Base-by-base conservation (phyloP, 2,329 filamentous ascomycete genomes). In the Xylariomycetidae sp. region DNA sequence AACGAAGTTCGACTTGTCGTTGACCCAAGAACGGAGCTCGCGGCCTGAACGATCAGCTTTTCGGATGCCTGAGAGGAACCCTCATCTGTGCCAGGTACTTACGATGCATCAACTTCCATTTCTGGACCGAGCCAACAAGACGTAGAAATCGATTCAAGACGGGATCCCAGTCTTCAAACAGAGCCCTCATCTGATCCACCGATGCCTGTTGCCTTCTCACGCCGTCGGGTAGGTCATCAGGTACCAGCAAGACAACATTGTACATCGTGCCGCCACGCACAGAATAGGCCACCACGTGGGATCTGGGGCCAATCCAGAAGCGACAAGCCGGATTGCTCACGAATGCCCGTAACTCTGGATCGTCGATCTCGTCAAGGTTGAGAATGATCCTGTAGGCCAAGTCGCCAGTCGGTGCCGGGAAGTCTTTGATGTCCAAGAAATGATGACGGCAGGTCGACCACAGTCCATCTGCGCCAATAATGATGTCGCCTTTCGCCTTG, bases 71-170 rank as follows among this genome's bases (percentile, higher is more conserved):
- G n/a, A 15, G n/a, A 6, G 12, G 5, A 22, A 3, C n/a, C 12
- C 9, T 0, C 10, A 13, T 6, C 20, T 6, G 10, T 44, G 47
- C 25, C 1, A 10, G 14, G 27, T 28, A 50, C 61, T 43, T 37
- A 64, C 63, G 47, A 36, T 66, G 60, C 73, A 83, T 78, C 20
- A 85, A 53, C 49, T 76, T 80, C 82, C 81, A 85, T 53, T 84
- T 85, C 24, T 77, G 70, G 0, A 83, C 76, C 1, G 57, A 65
- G 23, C 72, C 66, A 0, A 82, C 76, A 26, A 68, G 64, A 3
- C 58, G 56, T 10, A 67, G 41, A 29, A 68, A 63, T 32, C 56
- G 52, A 1, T 40, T 50, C 17, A 72, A 34, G 29, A 79, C 65
- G 2, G 78, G 78, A 57, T 85, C 79, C 81, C 81, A 85, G 0